These are phyloP conservation scores for Larix kaempferi DNA, from an alignment of 75 land plant species.

Conservation along the genomic window DNA sequence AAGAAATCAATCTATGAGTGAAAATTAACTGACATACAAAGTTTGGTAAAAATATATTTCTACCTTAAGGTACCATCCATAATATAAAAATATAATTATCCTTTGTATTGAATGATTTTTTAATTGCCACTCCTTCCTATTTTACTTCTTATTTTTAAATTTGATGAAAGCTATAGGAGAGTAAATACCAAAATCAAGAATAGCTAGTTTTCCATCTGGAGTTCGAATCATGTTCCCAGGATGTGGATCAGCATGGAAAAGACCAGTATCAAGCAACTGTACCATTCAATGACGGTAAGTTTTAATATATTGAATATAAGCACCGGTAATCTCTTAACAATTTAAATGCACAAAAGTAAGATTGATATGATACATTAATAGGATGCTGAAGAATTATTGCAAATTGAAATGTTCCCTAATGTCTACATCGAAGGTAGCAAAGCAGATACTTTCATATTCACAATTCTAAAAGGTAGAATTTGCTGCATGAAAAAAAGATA, in stretches of 20 bases:
- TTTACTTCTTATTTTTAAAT: neutral
- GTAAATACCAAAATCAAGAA: constrained; percentile 97
- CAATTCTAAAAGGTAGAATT: neutral
- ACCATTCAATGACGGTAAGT: constrained; percentile 6
- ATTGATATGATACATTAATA: neutral
- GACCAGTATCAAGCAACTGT: constrained; percentile 96
- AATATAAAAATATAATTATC: neutral
- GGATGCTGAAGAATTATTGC: neutral
- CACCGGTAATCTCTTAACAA: neutral
- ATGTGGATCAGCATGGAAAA: constrained; percentile 99
- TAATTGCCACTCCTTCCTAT: neutral
- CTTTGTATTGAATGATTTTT: neutral
- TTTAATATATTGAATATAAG: neutral
- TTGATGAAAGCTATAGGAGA: neutral
- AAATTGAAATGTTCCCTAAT: neutral
- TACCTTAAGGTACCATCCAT: neutral
- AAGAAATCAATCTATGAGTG: neutral
- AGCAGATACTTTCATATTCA: neutral
- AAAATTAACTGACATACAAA: neutral
- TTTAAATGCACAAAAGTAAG: neutral
- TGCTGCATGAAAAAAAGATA: neutral
- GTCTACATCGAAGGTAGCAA: neutral
- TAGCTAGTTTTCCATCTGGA: constrained; percentile 98
- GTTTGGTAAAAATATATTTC: neutral
- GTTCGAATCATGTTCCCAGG: constrained; percentile 99